Conservation (phyloP, 2,329 filamentous ascomycete genomes). For the Fusarium napiforme region DNA sequence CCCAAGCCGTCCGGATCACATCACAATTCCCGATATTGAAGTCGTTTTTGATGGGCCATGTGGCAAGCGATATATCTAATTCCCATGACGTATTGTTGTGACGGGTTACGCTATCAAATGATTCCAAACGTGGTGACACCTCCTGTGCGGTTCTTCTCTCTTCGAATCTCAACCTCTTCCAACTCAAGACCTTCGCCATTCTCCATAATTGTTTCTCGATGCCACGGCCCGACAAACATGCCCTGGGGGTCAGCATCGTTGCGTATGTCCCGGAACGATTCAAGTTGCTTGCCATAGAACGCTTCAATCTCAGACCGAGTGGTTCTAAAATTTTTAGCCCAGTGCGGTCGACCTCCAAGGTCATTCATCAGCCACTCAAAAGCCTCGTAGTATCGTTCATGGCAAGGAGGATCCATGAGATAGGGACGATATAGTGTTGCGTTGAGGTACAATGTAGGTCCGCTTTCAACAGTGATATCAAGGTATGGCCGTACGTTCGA, state of each 20-base stretch:
- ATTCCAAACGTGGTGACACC: conserved; percentile 45
- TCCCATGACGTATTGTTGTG: conserved; percentile 13
- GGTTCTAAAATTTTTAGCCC: conserved; percentile 88
- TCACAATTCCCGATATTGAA: conserved; percentile 4
- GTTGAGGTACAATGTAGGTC: conserved; percentile 87
- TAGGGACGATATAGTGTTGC: conserved; percentile 91
- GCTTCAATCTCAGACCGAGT: conserved; percentile 69
- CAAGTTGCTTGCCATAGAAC: conserved; percentile 76
- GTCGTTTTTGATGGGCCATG: not conserved
- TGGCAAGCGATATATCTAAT: conserved; percentile 1
- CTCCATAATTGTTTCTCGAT: conserved; percentile 73
- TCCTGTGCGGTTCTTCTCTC: conserved; percentile 39
- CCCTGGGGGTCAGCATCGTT: conserved; percentile 80
- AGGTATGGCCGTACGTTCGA: conserved; percentile 60
- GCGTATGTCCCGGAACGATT: conserved; percentile 74
- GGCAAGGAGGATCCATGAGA: conserved; percentile 79
- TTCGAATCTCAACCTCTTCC: conserved; percentile 51
- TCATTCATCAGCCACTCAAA: conserved; percentile 94
- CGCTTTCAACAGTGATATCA: conserved; percentile 75
- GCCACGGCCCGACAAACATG: conserved; percentile 93
- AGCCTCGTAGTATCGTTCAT: conserved; percentile 82
- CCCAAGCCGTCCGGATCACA: not conserved
- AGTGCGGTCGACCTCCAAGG: conserved; percentile 83
- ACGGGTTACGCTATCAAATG: conserved; percentile 28
- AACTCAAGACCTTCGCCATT: conserved; percentile 49